Base-by-base conservation (phyloP, 2,329 filamentous ascomycete genomes). In the Hypoxylon sp. region DNA sequence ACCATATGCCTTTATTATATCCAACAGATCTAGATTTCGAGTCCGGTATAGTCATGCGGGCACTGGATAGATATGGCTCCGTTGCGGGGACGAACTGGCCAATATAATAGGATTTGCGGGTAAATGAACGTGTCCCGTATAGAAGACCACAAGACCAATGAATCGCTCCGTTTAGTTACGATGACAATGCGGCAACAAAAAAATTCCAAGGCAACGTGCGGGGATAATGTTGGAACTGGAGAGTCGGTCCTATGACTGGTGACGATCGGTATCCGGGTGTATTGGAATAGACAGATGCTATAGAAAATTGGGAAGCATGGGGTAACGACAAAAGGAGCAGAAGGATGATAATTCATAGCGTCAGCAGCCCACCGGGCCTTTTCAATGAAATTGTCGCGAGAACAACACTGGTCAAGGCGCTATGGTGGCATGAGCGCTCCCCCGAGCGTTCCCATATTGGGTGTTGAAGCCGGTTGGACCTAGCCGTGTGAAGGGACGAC, bases 61-160 rank as follows among this genome's bases (percentile, higher is more conserved):
- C 45, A n/a, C 30, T 63, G 32, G 25, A 51, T 21, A 63, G 38
- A 58, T 28, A 52, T 32, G 34, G 25, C 34, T 65, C 68, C 60
- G 65, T 68, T 61, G 60, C 17, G 63, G 63, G 56, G 52, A 61
- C 32, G 32, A 52, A 19, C 11, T 57, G 49, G 57, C 45, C 58
- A 70, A 67, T 65, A 70, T 67, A 60, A 50, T 45, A 43, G 30
- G 62, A 51, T 60, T 46, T 30, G 34, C 65, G 68, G 68, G 55
- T 70, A 70, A 70, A 70, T 70, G 59, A 70, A 30, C 51, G 51
- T 28, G 56, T 64, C 49, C 60, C 46, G 63, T 69, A 46, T 51
- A 53, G 53, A 62, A 50, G 11, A 57, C 36, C 10, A 32, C 25
- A 49, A 61, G 60, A 56, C 67, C 67, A 69, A 69, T 69, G 57